A percentile compares a stretch with the other conserved stretches of the same genome.
phyloP scores from a whole-genome alignment of 2,329 filamentous ascomycete genomes.

The Neopestalotiopsis sp. region DNA sequence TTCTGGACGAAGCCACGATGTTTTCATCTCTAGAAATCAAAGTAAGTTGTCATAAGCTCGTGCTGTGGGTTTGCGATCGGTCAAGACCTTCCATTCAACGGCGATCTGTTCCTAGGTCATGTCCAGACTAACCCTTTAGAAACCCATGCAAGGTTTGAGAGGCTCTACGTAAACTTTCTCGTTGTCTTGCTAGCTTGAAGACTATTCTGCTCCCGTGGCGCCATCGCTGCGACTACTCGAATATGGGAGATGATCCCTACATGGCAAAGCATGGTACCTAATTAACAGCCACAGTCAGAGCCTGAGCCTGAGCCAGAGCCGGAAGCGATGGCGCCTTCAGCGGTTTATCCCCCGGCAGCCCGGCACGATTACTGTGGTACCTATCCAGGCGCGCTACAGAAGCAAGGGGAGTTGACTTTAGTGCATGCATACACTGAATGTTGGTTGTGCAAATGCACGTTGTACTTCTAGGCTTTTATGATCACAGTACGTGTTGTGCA shows the following conservation, averaged over 20 bases:
- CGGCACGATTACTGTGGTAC: not conserved
- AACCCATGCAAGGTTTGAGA: not conserved
- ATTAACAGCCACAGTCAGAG: no score
- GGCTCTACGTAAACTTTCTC: not conserved
- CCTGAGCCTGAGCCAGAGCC: no score
- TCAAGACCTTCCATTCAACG: not conserved
- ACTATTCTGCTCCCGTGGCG: not conserved
- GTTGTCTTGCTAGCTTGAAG: not conserved
- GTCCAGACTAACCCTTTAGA: not conserved
- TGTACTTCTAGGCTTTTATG: not conserved
- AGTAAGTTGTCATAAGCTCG: no score
- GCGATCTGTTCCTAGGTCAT: not conserved
- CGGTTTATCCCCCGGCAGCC: not conserved
- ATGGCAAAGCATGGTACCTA: no score
- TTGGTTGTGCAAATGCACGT: not conserved
- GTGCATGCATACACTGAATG: no score
- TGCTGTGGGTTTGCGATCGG: no score
- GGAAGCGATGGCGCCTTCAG: not conserved
- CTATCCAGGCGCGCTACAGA: not conserved
- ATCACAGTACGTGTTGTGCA: no score
- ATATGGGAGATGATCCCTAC: constrained; percentile 4
- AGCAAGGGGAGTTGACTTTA: no score
- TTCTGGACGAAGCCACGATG: no score
- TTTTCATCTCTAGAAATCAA: no score
- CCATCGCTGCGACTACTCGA: not conserved